Evolutionary conservation across 768 basidiomycete genomes (phyloP), one percentile per base, ranked within the genome.

Genomic region (Boletus vinaceobasis): DNA sequence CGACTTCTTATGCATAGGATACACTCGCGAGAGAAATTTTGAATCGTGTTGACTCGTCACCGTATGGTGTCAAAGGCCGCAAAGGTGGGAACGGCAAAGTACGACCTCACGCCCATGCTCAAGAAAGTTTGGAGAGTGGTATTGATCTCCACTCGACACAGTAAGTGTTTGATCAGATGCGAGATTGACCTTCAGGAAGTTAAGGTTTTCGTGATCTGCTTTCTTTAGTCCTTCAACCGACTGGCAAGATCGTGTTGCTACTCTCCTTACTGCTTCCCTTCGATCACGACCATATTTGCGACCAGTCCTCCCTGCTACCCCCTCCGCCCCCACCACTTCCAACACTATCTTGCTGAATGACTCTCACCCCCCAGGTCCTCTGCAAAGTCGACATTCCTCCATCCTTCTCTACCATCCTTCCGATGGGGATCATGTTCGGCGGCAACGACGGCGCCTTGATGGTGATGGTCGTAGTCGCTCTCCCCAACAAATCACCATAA

Each of bases 21-120:
- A 74, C 86, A 0, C 76, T 93, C 4, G 90, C 93, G 2, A 80
- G 78, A 52, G 90, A 92, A 61, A 91, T 95, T 56, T 81, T 91
- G 52, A 79, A 77, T 50, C 86, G 90, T 29, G 90, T 93, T n/a
- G 88, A 92, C 68, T 79, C 81, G 60, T 87, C 88, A 11, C 78
- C 86, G 0, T 93, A 92, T 66, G 91, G 91, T 32, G 79, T 82
- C 62, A 84, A 82, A 64, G 88, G 88, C 32, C 82, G 88, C 37
- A 83, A 79, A 58, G 73, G 72, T 13, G 75, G 74, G 36, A 70
- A 70, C n/a, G 50, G 60, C 33, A 73, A 71, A 52, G 32, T 44
- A 23, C 66, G 70, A 9, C 52, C 61, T n/a, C 63, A 65, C 19
- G 36, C 55, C 8, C 57, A 64, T 31, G 17, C 55, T 2, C 60